Evolutionary conservation across 2,329 filamentous ascomycete species (phyloP), one percentile per base, ranked within the genome.

Genomic region (Stemphylium vesicarium): DNA sequence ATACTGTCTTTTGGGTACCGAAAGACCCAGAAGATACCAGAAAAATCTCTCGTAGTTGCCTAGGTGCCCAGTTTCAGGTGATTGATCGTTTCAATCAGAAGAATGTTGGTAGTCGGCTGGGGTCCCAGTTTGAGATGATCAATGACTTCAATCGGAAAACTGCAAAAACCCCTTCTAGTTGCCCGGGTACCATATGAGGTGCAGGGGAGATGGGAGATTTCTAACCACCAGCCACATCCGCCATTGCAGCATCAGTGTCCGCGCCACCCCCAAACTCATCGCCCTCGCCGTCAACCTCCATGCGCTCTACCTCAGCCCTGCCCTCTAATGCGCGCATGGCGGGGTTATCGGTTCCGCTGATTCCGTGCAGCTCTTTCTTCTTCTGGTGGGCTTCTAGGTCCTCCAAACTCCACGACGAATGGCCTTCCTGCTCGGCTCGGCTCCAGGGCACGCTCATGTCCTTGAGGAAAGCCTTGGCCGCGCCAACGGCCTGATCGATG

Each of bases 371-470:
- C 56, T 90, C 88, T 65, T 86, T 79, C 76, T 90, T 91, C 72
- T 87, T 85, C 79, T 96, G 89, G 77, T 96, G 89, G 44, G 80
- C 82, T 76, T 88, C 85, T 46, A 98, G 77, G 69, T 98, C 92
- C 54, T 85, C 84, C 36, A 91, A 79, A 54, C 88, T 92, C 95
- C 95, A 99, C 9, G 91, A 96, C 68, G 91, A 95, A 69, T 97
- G 91, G 0, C 94, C 95, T 63, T 97, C 93, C 69, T 96, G 92
- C 73, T 96, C 88, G 63, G 85, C 88, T 0, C 87, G 80, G 39
- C 86, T 86, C 78, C 96, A 96, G 3, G 93, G 93, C 73, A 96
- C 92, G 4, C 91, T 93, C 91, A 99, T 99, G 22, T 87, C 88
- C 57, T 90, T 85, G 70, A 99, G 77, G 76, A 99, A 99, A 47